Evolutionary conservation across 352 stramenopile genomes (phyloP), one percentile per base, ranked within the genome.

Genomic region (Pythium myriotylum): DNA sequence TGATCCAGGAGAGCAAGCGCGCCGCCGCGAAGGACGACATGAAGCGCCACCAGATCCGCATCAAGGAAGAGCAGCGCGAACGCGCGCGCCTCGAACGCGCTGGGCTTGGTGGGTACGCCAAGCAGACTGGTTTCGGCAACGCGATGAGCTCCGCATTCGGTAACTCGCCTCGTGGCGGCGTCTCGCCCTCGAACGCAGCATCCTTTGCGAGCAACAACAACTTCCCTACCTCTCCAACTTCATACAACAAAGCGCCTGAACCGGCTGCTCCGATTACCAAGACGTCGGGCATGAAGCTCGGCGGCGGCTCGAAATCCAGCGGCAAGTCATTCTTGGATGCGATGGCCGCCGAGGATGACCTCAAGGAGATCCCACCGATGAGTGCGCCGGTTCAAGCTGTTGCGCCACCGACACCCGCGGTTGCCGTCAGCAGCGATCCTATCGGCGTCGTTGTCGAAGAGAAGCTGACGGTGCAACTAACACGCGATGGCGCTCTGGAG

Each of bases 1-100:
- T 99, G 88, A 98, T 99, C 62, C 88, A 98, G 62, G 88, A 99
- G 76, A 96, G 87, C 74, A 98, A 98, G 81, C 91, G 86, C 43
- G 87, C 88, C 2, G 85, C 88, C 3, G 89, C 89, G 23, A 94
- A 92, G 73, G 86, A 93, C 62, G 86, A 96, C 70, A 94, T 93
- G 77, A 94, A 92, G 76, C 86, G 87, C 68, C 87, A 95, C 70
- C 90, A 84, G 59, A 84, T 79, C 41, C 80, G 84, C 37, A 95
- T 97, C 65, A 91, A 93, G 65, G 86, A 94, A 61, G 84, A 95
- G 61, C 84, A 95, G 73, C 84, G 84, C 40, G 86, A 95, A 54
- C 85, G 85, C 9, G 84, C 84, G 40, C 80, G 84, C 4, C 59
- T 94, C 57, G 86, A 95, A 65, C 81, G 81, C 16, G 78, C 84